phyloP scores from a whole-genome alignment of 768 basidiomycete genomes.

The Panaeolus cyanescens region DNA sequence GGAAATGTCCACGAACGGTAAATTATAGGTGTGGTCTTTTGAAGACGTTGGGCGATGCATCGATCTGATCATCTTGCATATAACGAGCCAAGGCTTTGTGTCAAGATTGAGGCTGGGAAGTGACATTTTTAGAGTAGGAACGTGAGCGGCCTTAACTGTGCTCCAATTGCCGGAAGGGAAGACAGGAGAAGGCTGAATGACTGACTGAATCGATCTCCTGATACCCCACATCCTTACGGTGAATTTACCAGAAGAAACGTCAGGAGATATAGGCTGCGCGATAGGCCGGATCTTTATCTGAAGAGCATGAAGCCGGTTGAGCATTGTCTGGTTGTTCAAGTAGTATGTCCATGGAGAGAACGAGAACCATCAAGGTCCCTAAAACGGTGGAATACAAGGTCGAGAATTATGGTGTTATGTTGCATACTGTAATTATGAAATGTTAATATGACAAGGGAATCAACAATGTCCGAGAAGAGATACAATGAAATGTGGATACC shows the following conservation, averaged over 20 bases:
- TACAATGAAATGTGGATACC: slow-evolving; percentile 4
- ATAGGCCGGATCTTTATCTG: slow-evolving; percentile 19
- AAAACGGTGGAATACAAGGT: neutral
- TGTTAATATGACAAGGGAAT: neutral
- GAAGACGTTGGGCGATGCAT: neutral
- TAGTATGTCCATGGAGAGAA: neutral
- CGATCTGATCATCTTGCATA: neutral
- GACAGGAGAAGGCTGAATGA: slow-evolving; percentile 2
- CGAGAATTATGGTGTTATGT: neutral
- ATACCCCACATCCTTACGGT: neutral
- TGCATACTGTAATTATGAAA: neutral
- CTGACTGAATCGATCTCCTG: no score
- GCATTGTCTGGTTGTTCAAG: neutral
- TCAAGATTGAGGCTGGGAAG: slow-evolving; percentile 1
- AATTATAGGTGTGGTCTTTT: neutral
- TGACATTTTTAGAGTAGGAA: neutral
- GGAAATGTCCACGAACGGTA: neutral
- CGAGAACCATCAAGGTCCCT: neutral
- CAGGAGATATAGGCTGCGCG: slow-evolving; percentile 3
- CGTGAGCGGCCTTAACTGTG: neutral
- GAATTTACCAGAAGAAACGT: slow-evolving; percentile 2
- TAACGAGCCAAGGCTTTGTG: neutral
- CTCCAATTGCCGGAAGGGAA: neutral
- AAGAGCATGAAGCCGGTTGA: neutral
- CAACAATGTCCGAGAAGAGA: neutral